phyloP scores from a whole-genome alignment of 257 asterid species.

The Salvia miltiorrhiza region DNA sequence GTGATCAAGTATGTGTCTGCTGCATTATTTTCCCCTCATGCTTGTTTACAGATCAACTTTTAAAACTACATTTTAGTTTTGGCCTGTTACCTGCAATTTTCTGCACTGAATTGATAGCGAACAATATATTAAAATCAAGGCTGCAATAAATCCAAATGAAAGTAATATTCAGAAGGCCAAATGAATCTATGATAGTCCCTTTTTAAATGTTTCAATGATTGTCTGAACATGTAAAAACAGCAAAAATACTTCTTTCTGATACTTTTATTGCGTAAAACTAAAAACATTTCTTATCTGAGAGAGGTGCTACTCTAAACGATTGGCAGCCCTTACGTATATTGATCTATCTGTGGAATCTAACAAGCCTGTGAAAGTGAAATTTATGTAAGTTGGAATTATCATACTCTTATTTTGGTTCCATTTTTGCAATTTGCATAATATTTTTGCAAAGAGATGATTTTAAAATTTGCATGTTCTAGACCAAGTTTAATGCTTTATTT shows the following conservation, averaged over 20 bases:
- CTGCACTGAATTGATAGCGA: not conserved
- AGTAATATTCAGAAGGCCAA: too few species aligned
- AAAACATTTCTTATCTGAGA: not conserved
- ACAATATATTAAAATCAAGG: not conserved
- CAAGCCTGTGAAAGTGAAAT: not conserved
- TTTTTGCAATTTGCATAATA: too few species aligned
- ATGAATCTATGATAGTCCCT: too few species aligned
- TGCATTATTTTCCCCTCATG: conserved; percentile 23
- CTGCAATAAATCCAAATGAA: too few species aligned
- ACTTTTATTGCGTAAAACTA: not conserved
- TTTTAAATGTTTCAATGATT: not conserved
- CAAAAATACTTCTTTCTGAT: not conserved
- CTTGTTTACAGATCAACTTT: not conserved
- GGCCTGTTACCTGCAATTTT: not conserved
- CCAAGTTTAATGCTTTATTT: not conserved
- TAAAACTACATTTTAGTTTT: not conserved
- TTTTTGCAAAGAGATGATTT: not conserved
- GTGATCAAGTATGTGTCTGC: conserved; percentile 69
- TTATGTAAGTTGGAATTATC: not conserved
- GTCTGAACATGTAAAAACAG: not conserved
- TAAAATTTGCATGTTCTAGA: not conserved
- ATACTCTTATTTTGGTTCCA: not conserved
- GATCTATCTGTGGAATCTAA: not conserved
- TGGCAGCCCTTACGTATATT: not conserved
- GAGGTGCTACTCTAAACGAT: not conserved